Percentiles rank a stretch among this genome's conserved stretches.
Conservation (phyloP, 2,329 filamentous ascomycete species). For the Xenoacremonium recifei region DNA sequence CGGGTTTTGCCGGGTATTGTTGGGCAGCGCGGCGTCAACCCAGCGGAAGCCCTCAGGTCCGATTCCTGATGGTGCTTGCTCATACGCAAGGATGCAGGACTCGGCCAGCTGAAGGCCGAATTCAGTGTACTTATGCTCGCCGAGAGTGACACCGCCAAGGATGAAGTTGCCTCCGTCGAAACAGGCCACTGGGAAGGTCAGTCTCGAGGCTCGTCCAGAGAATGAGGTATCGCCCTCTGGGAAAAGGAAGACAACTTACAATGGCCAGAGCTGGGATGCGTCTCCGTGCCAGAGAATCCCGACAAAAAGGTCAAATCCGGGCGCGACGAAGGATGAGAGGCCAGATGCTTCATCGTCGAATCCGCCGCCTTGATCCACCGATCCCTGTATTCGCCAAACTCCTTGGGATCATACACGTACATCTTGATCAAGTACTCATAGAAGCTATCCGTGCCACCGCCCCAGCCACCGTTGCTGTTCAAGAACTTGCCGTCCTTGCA, state of each 20-base stretch:
- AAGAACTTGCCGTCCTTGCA: constrained; percentile 65
- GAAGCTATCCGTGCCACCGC: constrained; percentile 74
- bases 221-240: rapidly evolving
- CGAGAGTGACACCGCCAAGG: constrained; percentile 71
- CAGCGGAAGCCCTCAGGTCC: constrained; percentile 73
- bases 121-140: constrained; percentile 63
- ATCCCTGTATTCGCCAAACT: constrained; percentile 66
- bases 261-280: constrained; percentile 48
- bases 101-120: constrained; percentile 72
- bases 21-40: constrained; percentile 42
- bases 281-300: constrained; percentile 47
- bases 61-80: constrained; percentile 65
- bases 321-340: constrained; percentile 63
- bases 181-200: constrained; percentile 60
- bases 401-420: constrained; percentile 72
- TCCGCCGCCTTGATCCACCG: constrained; percentile 75
- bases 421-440: constrained; percentile 94
- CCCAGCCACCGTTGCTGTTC: constrained; percentile 71
- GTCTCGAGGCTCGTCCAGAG: background rate
- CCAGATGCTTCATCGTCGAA: constrained; percentile 69
- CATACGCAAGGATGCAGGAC: constrained; percentile 74
- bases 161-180: constrained; percentile 87
- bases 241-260: constrained; percentile 33
- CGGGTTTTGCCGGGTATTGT: constrained; percentile 39
- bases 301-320: constrained; percentile 73